Base-by-base conservation (phyloP, 805 yeast genomes). In the Myxozyma neotropica region DNA sequence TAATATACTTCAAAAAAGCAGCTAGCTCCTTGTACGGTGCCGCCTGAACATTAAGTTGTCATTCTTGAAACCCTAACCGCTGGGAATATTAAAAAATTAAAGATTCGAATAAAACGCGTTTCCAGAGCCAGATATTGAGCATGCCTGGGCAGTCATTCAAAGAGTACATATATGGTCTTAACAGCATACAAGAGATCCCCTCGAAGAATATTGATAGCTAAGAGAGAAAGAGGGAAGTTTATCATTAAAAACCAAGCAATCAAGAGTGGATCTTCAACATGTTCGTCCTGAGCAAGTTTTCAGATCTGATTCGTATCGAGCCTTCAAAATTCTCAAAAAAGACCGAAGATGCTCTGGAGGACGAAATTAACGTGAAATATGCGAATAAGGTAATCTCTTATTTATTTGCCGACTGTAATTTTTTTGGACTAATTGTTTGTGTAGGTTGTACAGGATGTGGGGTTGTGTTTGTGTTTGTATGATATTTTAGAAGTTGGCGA, bases 261-360 rank as follows among this genome's bases (percentile, higher is more conserved):
- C 33, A 29, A 29, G 10, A 7, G 6, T 29, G 10, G 6, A 29
- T 29, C 33, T 7, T 7, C 10, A 12, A n/a, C 33, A 93, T 93
- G 99, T 94, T 93, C 75, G 86, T 90, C 63, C 80, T 94, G 45
- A 82, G 96, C 19, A 83, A 84, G 70, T 75, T 94, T 45, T 80
- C 89, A 19, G 99, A 94, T 75, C 79, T 93, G 65, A 86, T 94
- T 64, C 83, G 96, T 68, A 83, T 94, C 44, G 92, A 94, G 6
- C 98, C 99, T 1, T 88, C 86, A 65, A 80, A 87, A 54, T 90
- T 94, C 75, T 82, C 84, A 66, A 76, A 84, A 53, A 88, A 91
- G 15, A 82, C 91, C 2, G 81, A 82, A 52, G 83, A 83, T 45
- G 88, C 96, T 2, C 78, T 94, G 31, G 81, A 83, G 42, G 87